Percentiles rank a stretch among this genome's conserved stretches.
These are phyloP conservation scores for Pseudogymnoascus pannorum DNA, from an alignment of 2,329 filamentous ascomycete species.

Conservation along the genomic window DNA sequence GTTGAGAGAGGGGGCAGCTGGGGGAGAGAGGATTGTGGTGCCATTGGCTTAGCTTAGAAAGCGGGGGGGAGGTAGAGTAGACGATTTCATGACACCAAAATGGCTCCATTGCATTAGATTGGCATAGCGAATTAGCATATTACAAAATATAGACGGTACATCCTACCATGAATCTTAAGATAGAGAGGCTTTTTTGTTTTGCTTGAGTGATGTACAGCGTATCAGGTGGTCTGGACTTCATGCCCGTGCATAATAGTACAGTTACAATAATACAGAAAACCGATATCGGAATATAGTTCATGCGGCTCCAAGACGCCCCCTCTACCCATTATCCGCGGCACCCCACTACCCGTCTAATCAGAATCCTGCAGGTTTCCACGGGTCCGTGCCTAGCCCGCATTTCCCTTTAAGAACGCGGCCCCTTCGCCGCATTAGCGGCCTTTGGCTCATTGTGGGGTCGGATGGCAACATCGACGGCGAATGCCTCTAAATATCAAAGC, in stretches of 20 bases:
- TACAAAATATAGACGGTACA: background rate
- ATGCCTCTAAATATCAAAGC: background rate
- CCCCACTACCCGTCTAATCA: background rate
- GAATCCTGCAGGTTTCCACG: background rate
- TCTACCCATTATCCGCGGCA: no score
- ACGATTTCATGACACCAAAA: background rate
- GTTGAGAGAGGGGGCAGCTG: constrained; percentile 48
- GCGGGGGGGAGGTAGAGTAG: no score
- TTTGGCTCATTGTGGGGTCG: background rate
- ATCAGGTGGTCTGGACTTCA: no score
- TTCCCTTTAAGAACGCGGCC: background rate
- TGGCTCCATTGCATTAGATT: background rate
- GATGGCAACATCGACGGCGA: constrained; percentile 7
- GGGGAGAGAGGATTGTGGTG: constrained; percentile 64
- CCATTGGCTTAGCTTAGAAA: constrained; percentile 14
- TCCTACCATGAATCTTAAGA: no score
- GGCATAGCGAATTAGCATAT: background rate
- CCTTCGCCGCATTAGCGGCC: background rate
- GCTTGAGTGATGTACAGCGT: no score
- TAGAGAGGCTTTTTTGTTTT: no score
- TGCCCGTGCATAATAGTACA: no score
- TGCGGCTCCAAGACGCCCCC: background rate
- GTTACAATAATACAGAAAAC: no score
- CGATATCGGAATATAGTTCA: background rate
- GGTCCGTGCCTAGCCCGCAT: background rate